A percentile compares a stretch with the other conserved stretches of the same genome.
Evolutionary conservation across 1,284 basidiomycete genomes (phyloP).

Genomic region (Athelia psychrophila): DNA sequence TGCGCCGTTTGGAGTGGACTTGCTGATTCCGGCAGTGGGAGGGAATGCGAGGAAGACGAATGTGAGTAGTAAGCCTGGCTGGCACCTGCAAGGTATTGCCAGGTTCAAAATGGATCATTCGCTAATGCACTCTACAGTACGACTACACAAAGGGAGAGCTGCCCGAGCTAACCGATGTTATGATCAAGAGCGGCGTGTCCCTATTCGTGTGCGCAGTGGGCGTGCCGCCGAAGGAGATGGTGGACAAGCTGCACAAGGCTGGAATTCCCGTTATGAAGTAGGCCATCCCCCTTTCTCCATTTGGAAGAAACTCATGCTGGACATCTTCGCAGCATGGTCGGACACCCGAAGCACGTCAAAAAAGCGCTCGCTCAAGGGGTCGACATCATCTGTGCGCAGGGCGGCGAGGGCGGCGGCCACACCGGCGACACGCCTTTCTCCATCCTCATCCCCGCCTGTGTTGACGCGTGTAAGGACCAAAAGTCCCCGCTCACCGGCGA

Average conservation of each 20-base stretch:
- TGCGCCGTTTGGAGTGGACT: constrained; percentile 83
- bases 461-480: constrained; percentile 64
- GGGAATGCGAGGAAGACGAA: constrained; percentile 82
- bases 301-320: constrained; percentile 1
- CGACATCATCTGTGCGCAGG: constrained; percentile 86
- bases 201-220: constrained; percentile 86
- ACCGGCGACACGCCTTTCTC: constrained; percentile 76
- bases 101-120: too few species aligned
- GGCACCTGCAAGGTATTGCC: background rate
- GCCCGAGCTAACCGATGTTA: constrained; percentile 72
- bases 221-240: constrained; percentile 79
- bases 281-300: constrained; percentile 20
- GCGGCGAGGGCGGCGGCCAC: constrained; percentile 77
- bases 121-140: constrained; percentile 40
- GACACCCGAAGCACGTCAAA: constrained; percentile 82
- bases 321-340: constrained; percentile 67
- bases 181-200: constrained; percentile 72
- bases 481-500: constrained; percentile 76
- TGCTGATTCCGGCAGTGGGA: constrained; percentile 78
- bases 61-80: constrained; percentile 32
- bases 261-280: constrained; percentile 85
- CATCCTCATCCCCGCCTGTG: constrained; percentile 74
- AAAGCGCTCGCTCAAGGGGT: constrained; percentile 82
- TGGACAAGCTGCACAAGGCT: constrained; percentile 78
- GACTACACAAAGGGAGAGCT: constrained; percentile 80